Base-by-base conservation (phyloP, 2,329 filamentous ascomycete genomes). In the Colletotrichum costaricense region DNA sequence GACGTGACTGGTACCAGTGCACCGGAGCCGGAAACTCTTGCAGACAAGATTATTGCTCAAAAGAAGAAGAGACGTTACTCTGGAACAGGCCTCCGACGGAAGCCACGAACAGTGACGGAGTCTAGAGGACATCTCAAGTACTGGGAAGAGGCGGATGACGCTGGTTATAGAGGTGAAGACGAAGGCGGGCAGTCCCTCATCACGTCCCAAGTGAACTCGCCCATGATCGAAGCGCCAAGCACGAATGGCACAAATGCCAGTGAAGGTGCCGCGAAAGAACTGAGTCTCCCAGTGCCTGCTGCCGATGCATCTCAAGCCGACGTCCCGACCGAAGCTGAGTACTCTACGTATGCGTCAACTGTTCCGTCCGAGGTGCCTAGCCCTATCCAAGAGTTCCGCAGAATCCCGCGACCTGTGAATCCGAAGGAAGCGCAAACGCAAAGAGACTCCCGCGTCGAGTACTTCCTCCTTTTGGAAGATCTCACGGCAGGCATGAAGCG, bases 401-500 rank as follows among this genome's bases (percentile, higher is more conserved):
- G 84, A 76, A 86, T 91, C 11, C 85, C 88, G 30, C 86, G 90
- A 11, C 93, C 93, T 0, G 85, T 92, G 75, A 95, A 95, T 77
- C 93, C 93, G 1, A 95, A 95, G 81, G 93, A 95, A 80, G 93
- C 93, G 1, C 92, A 94, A 78, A 89, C 88, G 12, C 86, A 87
- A 78, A 84, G 84, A 16, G 88, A 90, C 69, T 87, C 87, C 3
- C 92, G 96, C 38, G 94, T 97, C 5, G 94, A 98, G 78, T 97
- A 96, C 80, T 99, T 99, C 80, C 86, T 99, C 16, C 88, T 99
- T 1, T 86, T 99, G 11, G 97, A 99, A 82, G 97, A 99, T 81
- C 88, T 99, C 60, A 99, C 97, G 1, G 94, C 96, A 2, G 96
- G 96, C 42, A 98, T 99, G 97, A 95, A 95, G 80, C 92, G 94